A percentile compares a stretch with the other conserved stretches of the same genome.
Conservation (phyloP, 805 yeast species). For the Danielia oregonensis region DNA sequence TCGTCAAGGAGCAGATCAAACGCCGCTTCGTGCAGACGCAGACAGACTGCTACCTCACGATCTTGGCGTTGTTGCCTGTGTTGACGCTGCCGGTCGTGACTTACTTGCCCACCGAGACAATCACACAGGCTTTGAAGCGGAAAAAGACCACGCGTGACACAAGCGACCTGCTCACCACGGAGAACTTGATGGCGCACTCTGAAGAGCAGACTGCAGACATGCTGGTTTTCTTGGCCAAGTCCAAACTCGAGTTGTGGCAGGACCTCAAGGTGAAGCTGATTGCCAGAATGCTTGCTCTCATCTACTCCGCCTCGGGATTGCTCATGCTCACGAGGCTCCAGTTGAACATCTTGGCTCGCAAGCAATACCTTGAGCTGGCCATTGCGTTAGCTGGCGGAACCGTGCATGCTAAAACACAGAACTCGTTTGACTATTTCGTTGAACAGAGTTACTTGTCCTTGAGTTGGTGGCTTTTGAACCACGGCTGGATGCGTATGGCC, state of each 20-base stretch:
- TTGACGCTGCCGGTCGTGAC: conserved; percentile 61
- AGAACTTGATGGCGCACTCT: conserved; percentile 33
- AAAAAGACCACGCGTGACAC: conserved; percentile 42
- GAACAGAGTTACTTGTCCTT: conserved; percentile 83
- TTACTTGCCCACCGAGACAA: conserved; percentile 64
- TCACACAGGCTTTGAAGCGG: conserved; percentile 65
- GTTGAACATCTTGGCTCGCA: conserved; percentile 81
- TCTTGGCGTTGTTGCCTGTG: conserved; percentile 78
- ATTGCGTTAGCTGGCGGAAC: conserved; percentile 60
- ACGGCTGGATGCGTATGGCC: conserved; percentile 69
- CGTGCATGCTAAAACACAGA: conserved; percentile 9
- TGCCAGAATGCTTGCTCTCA: conserved; percentile 65
- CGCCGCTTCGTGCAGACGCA: conserved; percentile 89
- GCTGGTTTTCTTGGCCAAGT: conserved; percentile 22
- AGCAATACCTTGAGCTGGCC: conserved; percentile 78
- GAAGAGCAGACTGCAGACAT: conserved; percentile 20
- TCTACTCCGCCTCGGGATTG: conserved; percentile 65
- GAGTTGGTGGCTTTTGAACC: conserved; percentile 91
- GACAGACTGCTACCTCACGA: conserved; percentile 80
- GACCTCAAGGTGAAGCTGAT: conserved; percentile 72
- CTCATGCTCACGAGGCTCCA: conserved; percentile 81
- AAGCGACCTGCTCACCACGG: conserved; percentile 44
- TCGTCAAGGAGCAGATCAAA: conserved; percentile 52
- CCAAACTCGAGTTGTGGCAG: conserved; percentile 67
- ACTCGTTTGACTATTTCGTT: conserved; percentile 46